Percentiles rank a stretch among this genome's conserved stretches.
phyloP scores from a whole-genome alignment of 2,329 filamentous ascomycete species.

The Aspergillus pseudotamarii region DNA sequence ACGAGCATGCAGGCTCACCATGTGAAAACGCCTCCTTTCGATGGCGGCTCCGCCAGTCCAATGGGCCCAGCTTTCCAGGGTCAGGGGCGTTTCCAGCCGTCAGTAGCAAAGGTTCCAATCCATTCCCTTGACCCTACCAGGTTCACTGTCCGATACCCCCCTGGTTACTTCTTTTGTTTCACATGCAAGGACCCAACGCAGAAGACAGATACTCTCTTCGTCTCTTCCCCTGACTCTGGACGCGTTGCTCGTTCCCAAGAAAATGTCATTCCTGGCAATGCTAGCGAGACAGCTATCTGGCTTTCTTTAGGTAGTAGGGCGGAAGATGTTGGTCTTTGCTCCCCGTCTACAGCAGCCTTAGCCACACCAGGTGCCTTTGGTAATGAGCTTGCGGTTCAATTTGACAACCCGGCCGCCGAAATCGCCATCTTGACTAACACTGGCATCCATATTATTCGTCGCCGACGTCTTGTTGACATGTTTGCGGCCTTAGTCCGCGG shows the following conservation, averaged over 20 bases:
- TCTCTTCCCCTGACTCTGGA: conserved; percentile 84
- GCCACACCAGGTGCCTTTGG: conserved; percentile 77
- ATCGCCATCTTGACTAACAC: conserved; percentile 90
- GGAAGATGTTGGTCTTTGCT: conserved; percentile 78
- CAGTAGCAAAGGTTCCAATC: conserved; percentile 52
- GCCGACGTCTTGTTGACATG: conserved; percentile 84
- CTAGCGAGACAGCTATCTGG: conserved; percentile 79
- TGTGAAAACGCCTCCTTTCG: conserved; percentile 83
- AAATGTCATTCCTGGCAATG: conserved; percentile 59
- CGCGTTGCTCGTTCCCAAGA: conserved; percentile 66
- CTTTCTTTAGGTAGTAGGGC: conserved; percentile 73
- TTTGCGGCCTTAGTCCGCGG: conserved; percentile 81
- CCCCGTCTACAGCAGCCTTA: conserved; percentile 70
- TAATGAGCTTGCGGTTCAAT: conserved; percentile 96
- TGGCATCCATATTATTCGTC: conserved; percentile 82
- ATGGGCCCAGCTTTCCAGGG: conserved; percentile 25
- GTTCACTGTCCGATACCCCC: conserved; percentile 64
- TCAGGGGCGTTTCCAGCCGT: conserved; percentile 30
- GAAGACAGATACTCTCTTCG: conserved; percentile 71
- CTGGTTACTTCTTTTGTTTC: conserved; percentile 90
- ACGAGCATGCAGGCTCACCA: conserved; percentile 98
- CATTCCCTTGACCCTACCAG: conserved; percentile 45
- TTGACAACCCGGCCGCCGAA: conserved; percentile 78
- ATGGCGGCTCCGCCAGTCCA: conserved; percentile 32
- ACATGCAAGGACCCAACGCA: conserved; percentile 64